phyloP scores from a whole-genome alignment of 73 alveolate species.

The Uronychia setigera region DNA sequence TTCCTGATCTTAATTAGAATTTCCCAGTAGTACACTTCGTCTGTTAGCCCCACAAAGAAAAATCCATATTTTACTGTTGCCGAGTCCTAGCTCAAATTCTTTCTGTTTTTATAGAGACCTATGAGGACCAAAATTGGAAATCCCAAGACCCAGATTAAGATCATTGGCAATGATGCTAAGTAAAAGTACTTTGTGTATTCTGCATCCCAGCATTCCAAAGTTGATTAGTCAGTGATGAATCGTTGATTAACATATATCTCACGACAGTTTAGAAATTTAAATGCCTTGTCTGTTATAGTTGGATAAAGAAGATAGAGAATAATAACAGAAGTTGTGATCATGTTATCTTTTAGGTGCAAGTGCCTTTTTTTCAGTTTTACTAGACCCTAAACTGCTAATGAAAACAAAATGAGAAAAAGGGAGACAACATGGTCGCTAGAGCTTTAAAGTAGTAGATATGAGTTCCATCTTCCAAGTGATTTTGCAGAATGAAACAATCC shows the following conservation, averaged over 20 bases:
- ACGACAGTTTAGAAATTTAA: slow-evolving; percentile 26
- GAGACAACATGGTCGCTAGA: not conserved
- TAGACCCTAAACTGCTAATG: not conserved
- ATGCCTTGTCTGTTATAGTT: slow-evolving; percentile 23
- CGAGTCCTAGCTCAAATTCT: not conserved
- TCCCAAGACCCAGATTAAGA: slow-evolving; percentile 28
- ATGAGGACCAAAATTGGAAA: slow-evolving; percentile 13
- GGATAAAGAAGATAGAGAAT: slow-evolving; percentile 32
- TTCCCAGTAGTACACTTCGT: slow-evolving; percentile 32
- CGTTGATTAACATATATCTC: slow-evolving; percentile 15
- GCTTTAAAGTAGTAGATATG: not conserved
- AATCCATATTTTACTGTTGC: slow-evolving; percentile 27
- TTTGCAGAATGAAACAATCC: not conserved
- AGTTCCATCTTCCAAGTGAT: not conserved
- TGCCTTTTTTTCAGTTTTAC: not conserved
- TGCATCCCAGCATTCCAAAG: slow-evolving; percentile 33
- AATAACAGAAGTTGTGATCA: not conserved
- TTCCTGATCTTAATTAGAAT: too few relatives aligned
- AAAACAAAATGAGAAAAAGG: not conserved
- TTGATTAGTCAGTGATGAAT: slow-evolving; percentile 23
- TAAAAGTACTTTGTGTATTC: slow-evolving; percentile 17
- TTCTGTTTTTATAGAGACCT: slow-evolving; percentile 1
- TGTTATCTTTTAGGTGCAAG: not conserved
- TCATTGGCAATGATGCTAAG: slow-evolving; percentile 17
- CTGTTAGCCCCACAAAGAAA: slow-evolving; percentile 35